Base-by-base conservation (phyloP, 805 yeast genomes). In the Candida xiaguanensis region DNA sequence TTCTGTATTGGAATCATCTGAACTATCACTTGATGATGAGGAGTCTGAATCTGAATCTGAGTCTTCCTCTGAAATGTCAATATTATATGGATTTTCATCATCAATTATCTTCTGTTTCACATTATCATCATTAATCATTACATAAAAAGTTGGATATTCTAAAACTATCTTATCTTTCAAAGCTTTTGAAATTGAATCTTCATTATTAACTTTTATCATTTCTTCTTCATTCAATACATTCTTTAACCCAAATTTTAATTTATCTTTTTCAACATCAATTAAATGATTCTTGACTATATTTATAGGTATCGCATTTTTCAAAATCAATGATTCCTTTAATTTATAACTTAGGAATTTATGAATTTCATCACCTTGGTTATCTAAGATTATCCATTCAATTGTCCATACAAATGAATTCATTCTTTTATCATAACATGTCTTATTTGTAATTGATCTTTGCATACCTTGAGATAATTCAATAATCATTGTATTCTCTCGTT, bases 131-230 rank as follows among this genome's bases (percentile, higher is more conserved):
- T 27, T 22, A 9, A 28, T 29, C 41, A 73, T 63, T 1, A 83
- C 65, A 40, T 65, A 70, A 4, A 88, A 64, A 0, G 89, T 82
- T 0, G 96, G 95, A 48, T 75, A 88, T 54, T 88, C 96, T 25
- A 87, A 68, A 0, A 88, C 85, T 0, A 79, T 67, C 40, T 71
- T 70, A 25, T 78, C 78, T 42, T 64, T 62, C n/a, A 88, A 49
- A 1, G 67, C 65, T 17, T 72, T 75, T 0, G 74, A 74, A 1
- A 85, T 49, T 16, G 63, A 41, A n/a, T 47, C 48, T 1, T 51
- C 57, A 0, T 56, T 38, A 15, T 67, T 61, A 12, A 80, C 28
- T 29, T 55, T 52, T 2, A 78, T 58, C 18, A 75, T 51, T 23
- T 66, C 60, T 16, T 52, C 43, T 30, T 38, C 32, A 23, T 44